Conservation (phyloP, 306 rosid species). For the Gastrolobium bilobum region DNA sequence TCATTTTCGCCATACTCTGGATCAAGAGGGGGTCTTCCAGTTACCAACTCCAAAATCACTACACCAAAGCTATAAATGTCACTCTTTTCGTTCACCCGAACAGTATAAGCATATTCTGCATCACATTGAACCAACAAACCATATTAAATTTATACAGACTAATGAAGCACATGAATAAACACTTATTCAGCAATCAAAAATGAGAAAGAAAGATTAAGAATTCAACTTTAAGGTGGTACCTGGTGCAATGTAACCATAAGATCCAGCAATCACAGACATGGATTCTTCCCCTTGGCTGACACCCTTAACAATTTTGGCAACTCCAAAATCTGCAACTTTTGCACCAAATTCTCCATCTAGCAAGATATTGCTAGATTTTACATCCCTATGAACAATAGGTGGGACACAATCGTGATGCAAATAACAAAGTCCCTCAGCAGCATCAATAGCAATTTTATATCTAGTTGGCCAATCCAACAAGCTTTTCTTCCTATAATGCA, state of each 20-base stretch:
- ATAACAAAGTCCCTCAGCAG: constrained; percentile 89
- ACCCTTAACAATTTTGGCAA: constrained; percentile 64
- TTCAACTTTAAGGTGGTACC: constrained; percentile 52
- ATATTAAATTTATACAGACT: not conserved
- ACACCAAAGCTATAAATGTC: constrained; percentile 87
- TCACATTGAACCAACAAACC: constrained; percentile 16
- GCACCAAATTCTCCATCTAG: constrained; percentile 80
- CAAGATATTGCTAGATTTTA: constrained; percentile 81
- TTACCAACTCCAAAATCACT: constrained; percentile 80
- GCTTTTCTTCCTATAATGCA: constrained; percentile 60
- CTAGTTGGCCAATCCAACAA: constrained; percentile 80
- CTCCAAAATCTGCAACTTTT: constrained; percentile 87
- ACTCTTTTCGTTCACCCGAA: constrained; percentile 85
- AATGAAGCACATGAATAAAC: constrained; percentile 6
- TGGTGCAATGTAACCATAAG: constrained; percentile 94
- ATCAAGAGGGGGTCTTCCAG: constrained; percentile 74
- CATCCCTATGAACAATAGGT: constrained; percentile 82
- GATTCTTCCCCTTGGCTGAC: constrained; percentile 60
- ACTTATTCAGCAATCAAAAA: not conserved
- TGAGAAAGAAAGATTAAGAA: not conserved
- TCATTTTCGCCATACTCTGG: constrained; percentile 69
- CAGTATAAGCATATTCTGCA: constrained; percentile 86
- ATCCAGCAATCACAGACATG: constrained; percentile 86
- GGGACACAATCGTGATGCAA: constrained; percentile 87
- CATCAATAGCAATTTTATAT: constrained; percentile 74